Percentiles rank a stretch among this genome's conserved stretches.
Conservation (phyloP, 179 eudicot genomes). For the Kewa caespitosa region DNA sequence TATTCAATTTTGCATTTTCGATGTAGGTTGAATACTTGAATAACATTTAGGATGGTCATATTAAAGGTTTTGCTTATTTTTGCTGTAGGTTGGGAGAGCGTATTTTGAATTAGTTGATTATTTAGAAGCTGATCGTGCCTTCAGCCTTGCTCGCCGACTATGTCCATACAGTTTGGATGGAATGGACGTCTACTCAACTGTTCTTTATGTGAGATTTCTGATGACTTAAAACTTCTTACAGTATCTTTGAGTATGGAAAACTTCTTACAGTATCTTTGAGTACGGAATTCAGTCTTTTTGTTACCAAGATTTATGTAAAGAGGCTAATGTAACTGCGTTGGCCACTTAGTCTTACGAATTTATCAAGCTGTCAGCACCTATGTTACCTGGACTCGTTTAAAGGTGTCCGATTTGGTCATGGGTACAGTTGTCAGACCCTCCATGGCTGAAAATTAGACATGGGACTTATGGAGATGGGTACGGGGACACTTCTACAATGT, state of each 20-base stretch:
- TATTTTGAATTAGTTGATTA: constrained; percentile 92
- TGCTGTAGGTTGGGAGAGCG: constrained; percentile 84
- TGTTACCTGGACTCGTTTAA: too few relatives aligned
- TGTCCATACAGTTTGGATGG: constrained; percentile 96
- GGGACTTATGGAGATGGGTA: too few relatives aligned
- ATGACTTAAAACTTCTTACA: background rate
- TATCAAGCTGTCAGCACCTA: background rate
- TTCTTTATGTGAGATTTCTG: constrained; percentile 73
- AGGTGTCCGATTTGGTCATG: too few relatives aligned
- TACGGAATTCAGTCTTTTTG: background rate
- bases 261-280: background rate
- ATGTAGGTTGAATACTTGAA: background rate
- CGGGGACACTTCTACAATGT: too few relatives aligned
- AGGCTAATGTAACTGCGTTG: background rate
- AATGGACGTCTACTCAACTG: constrained; percentile 95
- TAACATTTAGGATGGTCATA: background rate
- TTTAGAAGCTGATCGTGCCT: constrained; percentile 92
- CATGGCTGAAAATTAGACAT: too few relatives aligned
- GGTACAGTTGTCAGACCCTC: too few relatives aligned
- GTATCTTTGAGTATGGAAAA: background rate
- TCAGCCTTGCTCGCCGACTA: constrained; percentile 79
- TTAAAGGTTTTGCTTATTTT: constrained; percentile 1
- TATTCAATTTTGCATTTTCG: too few relatives aligned
- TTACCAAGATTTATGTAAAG: background rate
- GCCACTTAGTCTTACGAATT: background rate